Evolutionary conservation across 2,329 filamentous ascomycete species (phyloP), one percentile per base, ranked within the genome.

Genomic region (Dactylella cylindrospora): DNA sequence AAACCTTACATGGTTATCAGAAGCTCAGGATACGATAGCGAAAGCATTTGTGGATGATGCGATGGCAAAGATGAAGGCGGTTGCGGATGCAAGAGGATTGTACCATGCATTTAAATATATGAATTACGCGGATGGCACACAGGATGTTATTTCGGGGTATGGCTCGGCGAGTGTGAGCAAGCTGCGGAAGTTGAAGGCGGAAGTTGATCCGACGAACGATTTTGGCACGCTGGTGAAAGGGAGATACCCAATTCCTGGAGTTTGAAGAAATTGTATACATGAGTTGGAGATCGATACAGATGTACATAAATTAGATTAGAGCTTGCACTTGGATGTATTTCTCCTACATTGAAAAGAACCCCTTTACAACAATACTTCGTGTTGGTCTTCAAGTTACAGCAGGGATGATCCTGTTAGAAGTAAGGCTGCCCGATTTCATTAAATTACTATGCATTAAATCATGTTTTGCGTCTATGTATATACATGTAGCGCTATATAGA

Each of bases 41-140:
- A 41, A 40, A 9, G 36, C 41, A 15, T 52, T 40, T n/a, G 55
- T 53, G 2, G 35, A 43, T 19, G 26, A 25, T 29, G 41, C 25
- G 15, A 43, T 61, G 5, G 41, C 47, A 15, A 41, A 13, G 12
- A 23, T 61, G 32, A 46, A 35, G 31, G 23, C 28, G 10, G 3
- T 52, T 2, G 55, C 55, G 12, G 15, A 31, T n/a, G n/a, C 23
- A 5, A 47, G 31, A 9, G 47, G 41, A 7, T 12, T 47, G 7
- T 47, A 46, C 23, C 55, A 61, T 32, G 47, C 47, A 25, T 61
- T 53, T 13, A 17, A 47, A 13, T 61, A 61, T 44, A 53, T 61
- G 55, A 61, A 61, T 39, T 61, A 61, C 28, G 55, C 55, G 35
- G 39, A 61, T 31, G 55, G 55, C 7, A 53, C 55, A 22, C 55